phyloP scores from a whole-genome alignment of 108 stramenopile species.

The Nitzschia inconspicua region DNA sequence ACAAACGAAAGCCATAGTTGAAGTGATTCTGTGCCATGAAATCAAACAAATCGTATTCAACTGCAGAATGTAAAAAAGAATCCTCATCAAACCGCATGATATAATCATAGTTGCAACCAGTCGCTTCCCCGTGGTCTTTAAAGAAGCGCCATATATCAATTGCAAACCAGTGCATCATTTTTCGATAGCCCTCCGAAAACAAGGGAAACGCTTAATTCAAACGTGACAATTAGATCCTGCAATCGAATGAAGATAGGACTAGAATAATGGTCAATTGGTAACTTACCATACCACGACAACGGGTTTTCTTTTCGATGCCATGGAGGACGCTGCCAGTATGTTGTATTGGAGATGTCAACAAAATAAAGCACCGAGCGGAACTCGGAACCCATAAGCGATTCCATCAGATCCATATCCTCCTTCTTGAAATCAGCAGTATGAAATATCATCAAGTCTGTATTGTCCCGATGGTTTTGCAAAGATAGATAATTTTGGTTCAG shows the following conservation, averaged over 20 bases:
- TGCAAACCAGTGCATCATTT: constrained; percentile 81
- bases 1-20: constrained; percentile 68
- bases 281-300: constrained; percentile 28
- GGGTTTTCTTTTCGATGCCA: constrained; percentile 41
- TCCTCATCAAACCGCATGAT: constrained; percentile 85
- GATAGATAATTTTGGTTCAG: constrained; percentile 56
- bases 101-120: constrained; percentile 49
- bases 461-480: constrained; percentile 27
- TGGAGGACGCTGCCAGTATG: constrained; percentile 41
- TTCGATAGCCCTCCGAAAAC: constrained; percentile 54
- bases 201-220: constrained; percentile 39
- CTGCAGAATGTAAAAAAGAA: constrained; percentile 59
- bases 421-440: constrained; percentile 45
- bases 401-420: constrained; percentile 29
- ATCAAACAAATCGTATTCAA: constrained; percentile 71
- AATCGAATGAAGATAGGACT: no score
- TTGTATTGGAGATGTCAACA: constrained; percentile 30
- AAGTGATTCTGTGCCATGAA: constrained; percentile 48
- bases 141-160: constrained; percentile 68
- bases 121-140: constrained; percentile 16
- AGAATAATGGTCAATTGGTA: no score
- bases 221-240: no score
- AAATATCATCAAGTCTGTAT: constrained; percentile 45
- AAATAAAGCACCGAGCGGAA: constrained; percentile 21
- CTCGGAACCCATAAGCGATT: constrained; percentile 6